These are phyloP conservation scores for Phalaenopsis hybrid DNA, from an alignment of 116 monocot species.

Conservation along the genomic window DNA sequence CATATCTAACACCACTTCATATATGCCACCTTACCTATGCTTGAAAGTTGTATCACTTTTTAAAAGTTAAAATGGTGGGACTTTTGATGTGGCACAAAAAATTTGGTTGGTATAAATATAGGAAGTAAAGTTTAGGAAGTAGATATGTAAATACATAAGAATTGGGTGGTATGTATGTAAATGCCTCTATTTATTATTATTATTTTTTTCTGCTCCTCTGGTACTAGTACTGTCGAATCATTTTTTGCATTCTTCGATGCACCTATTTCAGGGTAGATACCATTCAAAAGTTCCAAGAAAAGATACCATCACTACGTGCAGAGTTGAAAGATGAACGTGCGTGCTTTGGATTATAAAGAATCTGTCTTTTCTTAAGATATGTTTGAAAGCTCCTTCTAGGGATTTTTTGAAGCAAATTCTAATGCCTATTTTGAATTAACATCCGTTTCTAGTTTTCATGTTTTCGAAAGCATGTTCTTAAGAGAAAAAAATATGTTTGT, in stretches of 20 bases:
- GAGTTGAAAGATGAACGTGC: conserved; percentile 93
- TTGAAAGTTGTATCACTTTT: too few species aligned
- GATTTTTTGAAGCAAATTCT: background rate
- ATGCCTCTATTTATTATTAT: background rate
- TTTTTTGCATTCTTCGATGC: background rate
- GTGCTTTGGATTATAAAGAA: conserved; percentile 16
- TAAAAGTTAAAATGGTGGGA: too few species aligned
- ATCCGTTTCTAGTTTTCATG: background rate
- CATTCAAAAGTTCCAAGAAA: conserved; percentile 77
- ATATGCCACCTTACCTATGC: too few species aligned
- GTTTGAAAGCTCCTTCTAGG: background rate
- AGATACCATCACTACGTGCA: conserved; percentile 69
- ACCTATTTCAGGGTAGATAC: conserved; percentile 72
- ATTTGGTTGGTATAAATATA: too few species aligned
- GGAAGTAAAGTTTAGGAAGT: too few species aligned
- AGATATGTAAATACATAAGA: too few species aligned
- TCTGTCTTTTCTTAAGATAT: background rate
- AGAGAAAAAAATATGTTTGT: too few species aligned
- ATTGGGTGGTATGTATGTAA: too few species aligned
- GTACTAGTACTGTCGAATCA: background rate
- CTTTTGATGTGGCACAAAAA: too few species aligned
- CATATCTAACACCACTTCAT: too few species aligned
- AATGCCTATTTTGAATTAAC: background rate
- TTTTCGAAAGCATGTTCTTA: background rate
- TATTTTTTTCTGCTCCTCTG: background rate